Percentiles rank a stretch among this genome's conserved stretches.
Evolutionary conservation across 345 rosid genomes (phyloP).

Genomic region (Ceriops tagal): DNA sequence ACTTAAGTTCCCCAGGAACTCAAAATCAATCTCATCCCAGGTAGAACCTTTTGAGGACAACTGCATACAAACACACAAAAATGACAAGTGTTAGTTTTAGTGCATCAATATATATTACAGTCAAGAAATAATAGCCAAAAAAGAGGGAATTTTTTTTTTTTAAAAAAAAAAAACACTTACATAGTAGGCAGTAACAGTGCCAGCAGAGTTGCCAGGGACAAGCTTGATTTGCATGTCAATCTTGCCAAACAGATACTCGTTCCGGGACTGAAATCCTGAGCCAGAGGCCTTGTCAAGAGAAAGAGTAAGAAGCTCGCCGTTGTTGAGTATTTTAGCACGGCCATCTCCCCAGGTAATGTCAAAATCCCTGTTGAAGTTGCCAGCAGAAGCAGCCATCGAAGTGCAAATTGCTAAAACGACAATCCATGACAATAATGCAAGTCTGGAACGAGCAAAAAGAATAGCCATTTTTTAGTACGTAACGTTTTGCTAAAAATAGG

Average conservation of each 20-base stretch:
- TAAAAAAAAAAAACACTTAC: conserved; percentile 17
- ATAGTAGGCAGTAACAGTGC: conserved; percentile 57
- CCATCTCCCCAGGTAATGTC: conserved; percentile 58
- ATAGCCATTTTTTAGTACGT: not conserved
- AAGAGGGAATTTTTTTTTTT: not conserved
- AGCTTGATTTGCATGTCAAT: conserved; percentile 52
- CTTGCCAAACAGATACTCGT: conserved; percentile 47
- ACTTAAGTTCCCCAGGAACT: conserved; percentile 58
- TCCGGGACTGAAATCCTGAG: conserved; percentile 53
- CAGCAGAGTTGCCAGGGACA: conserved; percentile 56
- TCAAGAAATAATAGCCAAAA: not conserved
- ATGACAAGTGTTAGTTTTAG: not conserved
- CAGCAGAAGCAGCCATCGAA: conserved; percentile 22
- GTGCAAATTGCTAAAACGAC: not conserved
- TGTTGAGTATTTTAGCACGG: conserved; percentile 38
- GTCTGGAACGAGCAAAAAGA: not conserved
- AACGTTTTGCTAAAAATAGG: not conserved
- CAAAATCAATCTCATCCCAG: conserved; percentile 72
- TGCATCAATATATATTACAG: not conserved
- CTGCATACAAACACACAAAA: not conserved
- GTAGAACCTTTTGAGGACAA: conserved; percentile 13
- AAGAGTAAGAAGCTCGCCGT: conserved; percentile 45
- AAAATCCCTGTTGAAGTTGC: conserved; percentile 48
- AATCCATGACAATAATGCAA: not conserved
- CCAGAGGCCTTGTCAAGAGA: conserved; percentile 49